Base-by-base conservation (phyloP, 192 early-diverging fungal species). In the Umbelopsis sp. region DNA sequence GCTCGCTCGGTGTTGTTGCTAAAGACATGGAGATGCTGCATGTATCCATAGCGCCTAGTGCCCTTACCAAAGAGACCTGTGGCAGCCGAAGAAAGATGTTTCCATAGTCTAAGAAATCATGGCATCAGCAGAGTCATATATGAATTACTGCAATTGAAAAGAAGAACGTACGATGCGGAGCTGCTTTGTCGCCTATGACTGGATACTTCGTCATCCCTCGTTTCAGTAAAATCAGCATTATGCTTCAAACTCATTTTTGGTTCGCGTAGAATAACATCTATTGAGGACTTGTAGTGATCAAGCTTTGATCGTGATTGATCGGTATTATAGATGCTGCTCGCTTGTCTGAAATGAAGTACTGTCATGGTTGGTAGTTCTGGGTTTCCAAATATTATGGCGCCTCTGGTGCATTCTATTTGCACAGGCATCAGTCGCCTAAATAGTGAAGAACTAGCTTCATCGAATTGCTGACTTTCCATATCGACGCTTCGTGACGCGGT, bases 361-460 rank as follows among this genome's bases (percentile, higher is more conserved):
- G 91, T 44, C 30, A 92, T 80, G 3, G 89, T 84, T 7, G 82
- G 82, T 10, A 92, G 70, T 70, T 91, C 86, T 11, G 82, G 78
- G 68, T 91, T 90, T 11, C 93, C 93, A 58, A 93, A 74, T 15
- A 91, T 87, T 41, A 94, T 78, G 3, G 91, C 85, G 4, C 93
- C 91, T 9, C 79, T 85, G 12, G 80, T 81, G 48, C 85, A 85
- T 6, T 83, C 86, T 46, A 93, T 78, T 51, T 91, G 84, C 49
- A 93, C 74, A 1, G 93, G 93, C 35, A 94, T 66, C 18, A 91
- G 71, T 52, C 83, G 70, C 44, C 84, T 76, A 69, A 92, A 84
- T 47, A 85, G 71, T 9, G 73, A 82, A 47, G 78, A 77, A 21
- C 77, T 78, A 3, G 75, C 71, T n/a, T 46, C 64, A 47, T 76